These are phyloP conservation scores for Rubia balearica DNA, from an alignment of 305 asterid genomes.

Conservation along the genomic window DNA sequence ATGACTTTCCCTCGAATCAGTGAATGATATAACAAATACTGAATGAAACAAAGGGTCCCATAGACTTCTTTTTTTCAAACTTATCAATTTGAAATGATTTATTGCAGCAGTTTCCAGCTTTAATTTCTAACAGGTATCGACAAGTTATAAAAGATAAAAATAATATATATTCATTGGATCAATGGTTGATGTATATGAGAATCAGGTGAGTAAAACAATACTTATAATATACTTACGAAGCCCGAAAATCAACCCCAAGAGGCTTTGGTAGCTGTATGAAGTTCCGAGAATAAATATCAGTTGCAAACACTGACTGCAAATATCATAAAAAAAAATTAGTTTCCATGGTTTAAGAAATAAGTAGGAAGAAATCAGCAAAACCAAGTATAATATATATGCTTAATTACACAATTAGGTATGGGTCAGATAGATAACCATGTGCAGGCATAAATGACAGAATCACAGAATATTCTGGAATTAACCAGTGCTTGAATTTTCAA, in stretches of 20 bases:
- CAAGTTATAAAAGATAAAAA: background rate
- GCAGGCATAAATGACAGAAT: too few species aligned
- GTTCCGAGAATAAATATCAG: constrained; percentile 84
- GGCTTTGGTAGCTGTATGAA: constrained; percentile 83
- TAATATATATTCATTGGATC: background rate
- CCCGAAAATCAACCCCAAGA: constrained; percentile 91
- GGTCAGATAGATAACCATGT: too few species aligned
- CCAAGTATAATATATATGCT: too few species aligned
- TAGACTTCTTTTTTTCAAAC: too few species aligned
- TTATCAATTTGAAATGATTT: background rate
- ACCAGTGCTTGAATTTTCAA: too few species aligned
- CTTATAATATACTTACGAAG: constrained; percentile 58
- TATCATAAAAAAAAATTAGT: background rate
- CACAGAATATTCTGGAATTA: too few species aligned
- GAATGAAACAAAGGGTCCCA: background rate
- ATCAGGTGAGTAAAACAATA: background rate
- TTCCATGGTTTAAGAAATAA: background rate
- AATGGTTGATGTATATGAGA: background rate
- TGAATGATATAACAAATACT: background rate
- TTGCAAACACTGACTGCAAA: constrained; percentile 77
- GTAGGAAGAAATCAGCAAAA: background rate
- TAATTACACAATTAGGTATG: too few species aligned
- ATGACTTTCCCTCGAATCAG: background rate
- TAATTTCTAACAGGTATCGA: background rate
- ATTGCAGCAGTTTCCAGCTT: background rate